These are phyloP conservation scores for Rhizomucor miehei DNA, from an alignment of 371 early-diverging fungal species.

Conservation along the genomic window DNA sequence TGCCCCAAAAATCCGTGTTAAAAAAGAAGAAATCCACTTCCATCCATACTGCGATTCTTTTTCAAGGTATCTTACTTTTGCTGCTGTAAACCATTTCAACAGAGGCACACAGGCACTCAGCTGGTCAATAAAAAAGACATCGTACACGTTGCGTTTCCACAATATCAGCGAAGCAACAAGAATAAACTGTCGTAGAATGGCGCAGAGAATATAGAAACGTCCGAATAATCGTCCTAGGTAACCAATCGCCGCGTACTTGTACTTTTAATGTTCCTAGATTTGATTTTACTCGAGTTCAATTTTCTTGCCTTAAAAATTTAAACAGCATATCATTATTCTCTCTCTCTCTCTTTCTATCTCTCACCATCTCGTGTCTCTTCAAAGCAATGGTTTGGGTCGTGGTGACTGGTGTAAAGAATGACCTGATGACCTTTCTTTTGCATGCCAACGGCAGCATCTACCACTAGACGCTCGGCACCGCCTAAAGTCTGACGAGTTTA, in stretches of 20 bases:
- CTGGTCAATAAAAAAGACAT: constrained; percentile 89
- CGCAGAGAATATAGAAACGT: constrained; percentile 76
- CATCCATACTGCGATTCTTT: background rate
- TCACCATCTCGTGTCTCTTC: constrained; percentile 87
- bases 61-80: constrained; percentile 42
- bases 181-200: constrained; percentile 74
- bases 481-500: constrained; percentile 41
- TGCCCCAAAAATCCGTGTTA: constrained; percentile 13
- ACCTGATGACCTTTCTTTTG: constrained; percentile 80
- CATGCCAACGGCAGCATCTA: constrained; percentile 88
- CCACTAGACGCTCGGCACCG: constrained; percentile 95
- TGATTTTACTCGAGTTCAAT: constrained; percentile 9
- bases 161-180: constrained; percentile 57
- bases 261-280: constrained; percentile 69
- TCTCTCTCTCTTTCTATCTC: background rate
- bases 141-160: constrained; percentile 49
- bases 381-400: constrained; percentile 87
- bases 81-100: constrained; percentile 57
- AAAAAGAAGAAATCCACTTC: no score
- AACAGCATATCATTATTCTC: background rate
- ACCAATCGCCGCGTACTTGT: constrained; percentile 66
- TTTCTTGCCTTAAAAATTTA: background rate
- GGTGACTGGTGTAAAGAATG: constrained; percentile 86
- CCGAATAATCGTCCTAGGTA: constrained; percentile 71
- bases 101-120: constrained; percentile 85